Evolutionary conservation across 2,329 filamentous ascomycete genomes (phyloP).

Genomic region (Fusarium torulosum): DNA sequence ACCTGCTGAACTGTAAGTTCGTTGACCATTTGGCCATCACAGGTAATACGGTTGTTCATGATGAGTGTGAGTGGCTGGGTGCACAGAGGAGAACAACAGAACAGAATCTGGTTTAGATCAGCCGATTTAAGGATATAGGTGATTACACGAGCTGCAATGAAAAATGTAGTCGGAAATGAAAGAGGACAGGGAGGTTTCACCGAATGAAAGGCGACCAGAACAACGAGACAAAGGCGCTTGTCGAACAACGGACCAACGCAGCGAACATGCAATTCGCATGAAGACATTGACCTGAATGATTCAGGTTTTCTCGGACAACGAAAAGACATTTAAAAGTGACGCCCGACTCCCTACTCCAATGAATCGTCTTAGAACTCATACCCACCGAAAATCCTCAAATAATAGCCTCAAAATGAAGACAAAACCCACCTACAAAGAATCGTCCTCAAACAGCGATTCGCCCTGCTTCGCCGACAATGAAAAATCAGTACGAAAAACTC

Average conservation of each 20-base stretch:
- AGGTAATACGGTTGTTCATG: neutral
- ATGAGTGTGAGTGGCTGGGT: neutral
- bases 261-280: neutral
- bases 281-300: neutral
- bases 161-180: neutral
- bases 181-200: neutral
- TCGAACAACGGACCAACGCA: neutral
- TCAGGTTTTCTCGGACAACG: too few relatives aligned
- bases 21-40: neutral
- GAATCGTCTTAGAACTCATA: neutral
- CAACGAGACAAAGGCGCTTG: neutral
- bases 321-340: neutral
- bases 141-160: neutral
- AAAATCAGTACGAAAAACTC: neutral
- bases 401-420: neutral
- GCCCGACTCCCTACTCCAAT: fast-evolving
- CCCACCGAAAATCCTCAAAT: neutral
- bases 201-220: neutral
- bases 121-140: neutral
- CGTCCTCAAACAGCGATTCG: neutral
- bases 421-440: neutral
- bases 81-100: neutral
- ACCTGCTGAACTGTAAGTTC: neutral
- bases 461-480: neutral
- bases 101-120: neutral